Base-by-base conservation (phyloP, 2,329 filamentous ascomycete species). In the Exophiala dermatitidis region DNA sequence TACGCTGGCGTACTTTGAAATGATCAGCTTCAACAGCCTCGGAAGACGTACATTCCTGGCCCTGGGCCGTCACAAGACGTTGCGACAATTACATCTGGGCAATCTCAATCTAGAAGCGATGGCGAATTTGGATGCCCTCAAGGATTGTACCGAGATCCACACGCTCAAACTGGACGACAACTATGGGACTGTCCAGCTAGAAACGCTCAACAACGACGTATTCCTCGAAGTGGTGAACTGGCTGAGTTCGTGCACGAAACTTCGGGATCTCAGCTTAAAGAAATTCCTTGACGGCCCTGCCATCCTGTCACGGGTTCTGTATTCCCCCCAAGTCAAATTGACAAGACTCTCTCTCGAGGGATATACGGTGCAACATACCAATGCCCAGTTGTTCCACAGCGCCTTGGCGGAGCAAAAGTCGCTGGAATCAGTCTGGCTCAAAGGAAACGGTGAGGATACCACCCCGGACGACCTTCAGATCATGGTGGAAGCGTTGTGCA, bases 1-100 rank as follows among this genome's bases (percentile, higher is more conserved):
- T 57, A 80, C 75, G 1, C 68, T 88, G 7, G 72, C 73, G 52
- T 75, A 74, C 19, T 82, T 88, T 52, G 72, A 81, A 53, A 75
- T 82, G 30, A 74, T 82, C 50, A 79, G 77, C 62, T 70, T 73
- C 38, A 80, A 80, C 58, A 69, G 73, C 2, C 72, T 85, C 10
- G 77, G 77, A 0, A 67, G 71, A 2, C 71, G 78, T 41, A 79
- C 81, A 0, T 77, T 85, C 44, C 65, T 72, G 29, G 75, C 77
- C 2, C 61, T 84, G 4, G 68, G 52, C n/a, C 58, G 69, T 26
- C 81, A 84, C 59, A 68, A 72, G 9, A 66, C 72, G 40, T 69
- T 88, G 7, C 76, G 71, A 54, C 69, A 74, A 54, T 66, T 84
- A 53, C 74, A 75, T 55, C 66, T 84, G 3, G 65, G 66, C 37